Conservation (phyloP, 306 rosid species). For the Sechiopsis laciniata region DNA sequence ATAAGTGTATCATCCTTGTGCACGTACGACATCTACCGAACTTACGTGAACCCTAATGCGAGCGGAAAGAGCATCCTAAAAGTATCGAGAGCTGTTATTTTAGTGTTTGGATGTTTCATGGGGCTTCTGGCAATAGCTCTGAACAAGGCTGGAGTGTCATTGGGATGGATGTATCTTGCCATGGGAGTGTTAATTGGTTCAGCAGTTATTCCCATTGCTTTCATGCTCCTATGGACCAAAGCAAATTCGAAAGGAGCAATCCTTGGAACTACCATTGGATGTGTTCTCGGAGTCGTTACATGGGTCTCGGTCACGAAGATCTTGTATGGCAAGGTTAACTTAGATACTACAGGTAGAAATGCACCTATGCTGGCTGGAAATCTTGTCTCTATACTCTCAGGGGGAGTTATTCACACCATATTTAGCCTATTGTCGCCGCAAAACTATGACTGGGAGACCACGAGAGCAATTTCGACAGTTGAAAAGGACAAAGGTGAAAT, state of each 20-base stretch:
- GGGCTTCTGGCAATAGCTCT: conserved; percentile 71
- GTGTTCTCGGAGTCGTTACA: conserved; percentile 64
- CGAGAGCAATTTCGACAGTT: conserved; percentile 64
- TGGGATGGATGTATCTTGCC: conserved; percentile 94
- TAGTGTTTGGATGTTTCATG: conserved; percentile 75
- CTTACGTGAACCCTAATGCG: conserved; percentile 75
- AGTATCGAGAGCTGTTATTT: conserved; percentile 65
- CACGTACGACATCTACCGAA: conserved; percentile 83
- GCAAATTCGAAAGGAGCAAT: conserved; percentile 88
- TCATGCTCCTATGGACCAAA: conserved; percentile 78
- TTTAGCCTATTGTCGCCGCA: conserved; percentile 70
- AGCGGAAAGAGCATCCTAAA: conserved; percentile 65
- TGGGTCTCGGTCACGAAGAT: conserved; percentile 65
- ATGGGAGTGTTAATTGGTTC: conserved; percentile 90
- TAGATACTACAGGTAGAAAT: conserved; percentile 74
- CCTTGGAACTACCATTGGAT: conserved; percentile 60
- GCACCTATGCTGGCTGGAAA: conserved; percentile 97
- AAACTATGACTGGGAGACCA: conserved; percentile 82
- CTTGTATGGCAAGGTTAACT: conserved; percentile 61
- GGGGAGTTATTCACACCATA: conserved; percentile 59
- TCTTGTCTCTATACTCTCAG: conserved; percentile 64
- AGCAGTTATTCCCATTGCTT: conserved; percentile 87
- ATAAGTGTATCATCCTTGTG: conserved; percentile 75
- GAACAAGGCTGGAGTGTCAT: conserved; percentile 77
- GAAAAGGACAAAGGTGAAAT: conserved; percentile 66